Percentiles rank a stretch among this genome's conserved stretches.
phyloP scores from a whole-genome alignment of 2,329 filamentous ascomycete genomes.

The Alternaria infectoria region DNA sequence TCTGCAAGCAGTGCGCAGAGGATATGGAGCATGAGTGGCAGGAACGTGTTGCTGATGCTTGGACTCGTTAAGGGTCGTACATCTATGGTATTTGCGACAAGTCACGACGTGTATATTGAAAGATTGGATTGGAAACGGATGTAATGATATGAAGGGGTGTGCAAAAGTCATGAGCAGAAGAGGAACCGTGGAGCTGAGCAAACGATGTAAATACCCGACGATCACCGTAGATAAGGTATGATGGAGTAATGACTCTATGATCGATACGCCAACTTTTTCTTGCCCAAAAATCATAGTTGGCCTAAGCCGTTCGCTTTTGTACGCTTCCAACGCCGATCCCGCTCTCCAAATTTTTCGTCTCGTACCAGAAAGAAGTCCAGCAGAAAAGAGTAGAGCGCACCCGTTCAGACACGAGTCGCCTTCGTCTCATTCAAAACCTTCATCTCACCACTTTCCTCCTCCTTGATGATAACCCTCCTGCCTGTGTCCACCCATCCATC shows the following conservation, averaged over 20 bases:
- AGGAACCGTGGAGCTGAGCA: neutral
- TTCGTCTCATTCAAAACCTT: neutral
- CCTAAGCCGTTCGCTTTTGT: neutral
- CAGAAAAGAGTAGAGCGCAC: too few relatives aligned
- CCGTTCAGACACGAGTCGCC: neutral
- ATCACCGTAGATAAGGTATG: neutral
- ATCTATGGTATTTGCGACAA: neutral
- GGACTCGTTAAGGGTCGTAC: neutral
- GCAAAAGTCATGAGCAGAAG: neutral
- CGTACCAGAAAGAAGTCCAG: neutral
- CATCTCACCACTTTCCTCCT: neutral
- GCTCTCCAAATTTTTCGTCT: rapidly evolving
- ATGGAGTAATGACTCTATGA: neutral
- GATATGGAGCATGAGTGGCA: conserved; percentile 26
- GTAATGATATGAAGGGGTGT: neutral
- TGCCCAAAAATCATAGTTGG: neutral
- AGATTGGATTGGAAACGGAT: too few relatives aligned
- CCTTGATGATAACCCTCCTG: neutral
- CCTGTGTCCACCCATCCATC: too few relatives aligned
- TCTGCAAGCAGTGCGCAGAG: conserved; percentile 26
- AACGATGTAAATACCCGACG: neutral
- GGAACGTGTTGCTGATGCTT: conserved; percentile 9
- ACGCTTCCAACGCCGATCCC: neutral
- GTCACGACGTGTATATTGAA: neutral
- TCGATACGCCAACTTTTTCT: neutral